A percentile compares a stretch with the other conserved stretches of the same genome.
phyloP scores from a whole-genome alignment of 768 basidiomycete genomes.

The Chalciporus sphaerocephalus region DNA sequence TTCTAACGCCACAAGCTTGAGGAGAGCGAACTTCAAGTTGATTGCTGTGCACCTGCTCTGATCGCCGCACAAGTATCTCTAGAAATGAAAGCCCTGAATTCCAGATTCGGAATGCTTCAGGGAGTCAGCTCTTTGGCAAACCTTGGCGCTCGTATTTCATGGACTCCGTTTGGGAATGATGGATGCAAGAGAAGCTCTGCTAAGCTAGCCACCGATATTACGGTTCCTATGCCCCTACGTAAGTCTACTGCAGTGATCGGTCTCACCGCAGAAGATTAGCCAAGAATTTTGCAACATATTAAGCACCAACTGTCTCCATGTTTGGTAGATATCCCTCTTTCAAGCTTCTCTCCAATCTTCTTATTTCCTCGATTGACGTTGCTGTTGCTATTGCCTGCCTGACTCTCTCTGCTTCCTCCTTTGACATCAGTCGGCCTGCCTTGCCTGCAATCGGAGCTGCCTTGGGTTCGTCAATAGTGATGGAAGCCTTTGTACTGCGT shows the following conservation, averaged over 20 bases:
- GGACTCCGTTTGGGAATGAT: slow-evolving; percentile 64
- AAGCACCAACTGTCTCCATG: slow-evolving; percentile 75
- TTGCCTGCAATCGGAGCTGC: slow-evolving; percentile 51
- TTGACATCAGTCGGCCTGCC: slow-evolving; percentile 85
- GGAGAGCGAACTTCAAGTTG: slow-evolving; percentile 51
- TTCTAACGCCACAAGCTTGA: slow-evolving; percentile 68
- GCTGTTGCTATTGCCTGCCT: slow-evolving; percentile 85
- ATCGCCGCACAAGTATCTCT: slow-evolving; percentile 49
- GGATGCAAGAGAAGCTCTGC: slow-evolving; percentile 33
- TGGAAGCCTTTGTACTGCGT: slow-evolving; percentile 52
- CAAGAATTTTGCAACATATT: slow-evolving; percentile 31
- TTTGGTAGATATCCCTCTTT: slow-evolving; percentile 81
- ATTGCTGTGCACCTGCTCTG: slow-evolving; percentile 6
- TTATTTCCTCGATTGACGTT: slow-evolving; percentile 87
- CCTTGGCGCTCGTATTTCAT: slow-evolving; percentile 57
- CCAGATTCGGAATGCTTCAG: slow-evolving; percentile 62
- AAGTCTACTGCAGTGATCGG: background rate
- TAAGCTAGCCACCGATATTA: background rate
- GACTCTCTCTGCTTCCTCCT: slow-evolving; percentile 85
- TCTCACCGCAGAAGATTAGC: slow-evolving; percentile 11
- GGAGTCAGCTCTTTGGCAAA: slow-evolving; percentile 68
- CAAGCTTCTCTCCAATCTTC: slow-evolving; percentile 74
- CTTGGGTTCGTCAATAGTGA: slow-evolving; percentile 80
- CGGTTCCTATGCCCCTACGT: too few relatives aligned
- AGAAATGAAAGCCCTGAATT: slow-evolving; percentile 66